Percentiles rank a stretch among this genome's conserved stretches.
Conservation (phyloP, 2,329 filamentous ascomycete species). For the Arthrobotrys megalospora region DNA sequence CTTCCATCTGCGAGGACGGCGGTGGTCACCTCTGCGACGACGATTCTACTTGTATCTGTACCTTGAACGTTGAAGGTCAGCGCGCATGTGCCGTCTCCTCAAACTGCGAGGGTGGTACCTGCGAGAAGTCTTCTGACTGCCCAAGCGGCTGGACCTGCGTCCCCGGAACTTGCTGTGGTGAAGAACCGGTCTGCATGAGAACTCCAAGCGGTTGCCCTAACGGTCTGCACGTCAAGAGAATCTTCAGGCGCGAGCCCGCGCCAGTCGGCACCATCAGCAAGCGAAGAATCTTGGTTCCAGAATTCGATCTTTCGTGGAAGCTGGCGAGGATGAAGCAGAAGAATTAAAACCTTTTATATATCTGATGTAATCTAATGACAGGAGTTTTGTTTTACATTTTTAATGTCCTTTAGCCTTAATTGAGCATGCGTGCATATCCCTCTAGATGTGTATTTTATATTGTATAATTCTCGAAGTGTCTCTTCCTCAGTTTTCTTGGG, state of each 20-base stretch:
- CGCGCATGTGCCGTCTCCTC: constrained; percentile 31
- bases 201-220: constrained; percentile 46
- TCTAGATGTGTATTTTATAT: constrained; percentile 53
- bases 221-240: constrained; percentile 19
- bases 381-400: constrained; percentile 30
- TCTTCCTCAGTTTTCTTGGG: not conserved
- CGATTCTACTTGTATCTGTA: constrained; percentile 49
- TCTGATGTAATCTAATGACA: constrained; percentile 45
- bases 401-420: not conserved
- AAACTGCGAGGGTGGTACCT: constrained; percentile 23
- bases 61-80: constrained; percentile 44
- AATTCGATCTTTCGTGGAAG: constrained; percentile 46
- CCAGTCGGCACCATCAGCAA: constrained; percentile 22
- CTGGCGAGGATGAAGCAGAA: constrained; percentile 20
- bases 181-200: constrained; percentile 42
- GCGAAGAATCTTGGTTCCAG: constrained; percentile 26
- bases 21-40: constrained; percentile 44
- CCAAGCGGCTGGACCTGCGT: constrained; percentile 29
- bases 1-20: constrained; percentile 26
- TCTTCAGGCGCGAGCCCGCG: constrained; percentile 30
- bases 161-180: constrained; percentile 47
- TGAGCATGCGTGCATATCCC: constrained; percentile 15
- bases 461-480: constrained; percentile 42
- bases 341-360: not conserved
- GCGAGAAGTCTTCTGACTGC: constrained; percentile 34